Conservation (phyloP, 352 stramenopile species). For the Phytophthora meadii region DNA sequence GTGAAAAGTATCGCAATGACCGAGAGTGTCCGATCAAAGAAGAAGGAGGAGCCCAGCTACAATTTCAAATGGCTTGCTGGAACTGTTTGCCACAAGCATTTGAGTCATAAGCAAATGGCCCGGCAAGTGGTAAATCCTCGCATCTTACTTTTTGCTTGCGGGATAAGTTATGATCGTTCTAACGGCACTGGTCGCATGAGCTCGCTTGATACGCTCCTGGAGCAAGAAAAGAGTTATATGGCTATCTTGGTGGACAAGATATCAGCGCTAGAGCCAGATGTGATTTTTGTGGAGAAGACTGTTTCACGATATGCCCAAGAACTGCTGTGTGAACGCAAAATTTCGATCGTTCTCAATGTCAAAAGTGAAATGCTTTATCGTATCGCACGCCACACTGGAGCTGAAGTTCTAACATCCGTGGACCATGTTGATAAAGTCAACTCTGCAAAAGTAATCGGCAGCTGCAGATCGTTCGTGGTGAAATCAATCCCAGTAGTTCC, state of each 20-base stretch:
- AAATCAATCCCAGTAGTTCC: slow-evolving; percentile 62
- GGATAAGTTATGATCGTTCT: slow-evolving; percentile 96
- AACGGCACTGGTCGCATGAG: slow-evolving; percentile 86
- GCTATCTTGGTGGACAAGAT: slow-evolving; percentile 98
- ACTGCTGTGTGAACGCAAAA: slow-evolving; percentile 88
- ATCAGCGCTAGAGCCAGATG: slow-evolving; percentile 92
- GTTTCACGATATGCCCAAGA: slow-evolving; percentile 94
- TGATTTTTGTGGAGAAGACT: slow-evolving; percentile 94
- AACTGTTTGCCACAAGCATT: slow-evolving; percentile 95
- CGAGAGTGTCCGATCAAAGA: slow-evolving; percentile 65
- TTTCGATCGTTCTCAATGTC: slow-evolving; percentile 95
- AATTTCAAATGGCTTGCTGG: slow-evolving; percentile 96
- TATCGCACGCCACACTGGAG: slow-evolving; percentile 94
- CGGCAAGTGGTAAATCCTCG: slow-evolving; percentile 92
- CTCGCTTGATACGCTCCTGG: slow-evolving; percentile 95
- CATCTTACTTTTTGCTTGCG: slow-evolving; percentile 96
- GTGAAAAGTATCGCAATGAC: slow-evolving; percentile 84
- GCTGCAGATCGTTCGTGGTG: slow-evolving; percentile 73
- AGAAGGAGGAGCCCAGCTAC: slow-evolving; percentile 71
- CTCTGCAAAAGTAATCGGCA: slow-evolving; percentile 60
- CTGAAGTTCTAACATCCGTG: slow-evolving; percentile 91
- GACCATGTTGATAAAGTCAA: slow-evolving; percentile 90
- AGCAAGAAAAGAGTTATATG: slow-evolving; percentile 98
- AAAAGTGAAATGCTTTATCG: slow-evolving; percentile 92
- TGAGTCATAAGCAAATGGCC: slow-evolving; percentile 97